Base-by-base conservation (phyloP, 2,329 filamentous ascomycete genomes). In the Dothistroma septosporum region DNA sequence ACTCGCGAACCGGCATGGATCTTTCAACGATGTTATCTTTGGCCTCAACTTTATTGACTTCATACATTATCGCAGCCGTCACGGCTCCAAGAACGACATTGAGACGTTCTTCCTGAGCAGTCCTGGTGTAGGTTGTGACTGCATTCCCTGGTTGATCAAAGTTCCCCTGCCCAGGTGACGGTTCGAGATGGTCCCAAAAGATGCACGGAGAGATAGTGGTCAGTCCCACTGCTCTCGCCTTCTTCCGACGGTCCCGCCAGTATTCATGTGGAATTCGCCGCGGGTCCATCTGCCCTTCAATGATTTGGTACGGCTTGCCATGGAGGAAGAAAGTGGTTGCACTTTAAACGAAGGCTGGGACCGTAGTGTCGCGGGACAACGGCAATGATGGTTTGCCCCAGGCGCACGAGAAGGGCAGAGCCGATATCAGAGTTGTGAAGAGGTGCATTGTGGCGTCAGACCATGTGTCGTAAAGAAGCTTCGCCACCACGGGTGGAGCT, bases 161-260 rank as follows among this genome's bases (percentile, higher is more conserved):
- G 32, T 71, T 64, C 76, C 78, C 82, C 12, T 64, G 53, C 0
- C 77, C 79, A 8, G 66, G 75, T 0, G 60, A 64, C 4, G 77
- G 78, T 66, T 82, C 78, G 1, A 82, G 68, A 3, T 79, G 64
- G 65, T 83, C 78, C 81, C 81, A 83, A 66, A 77, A 82, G 4
- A 82, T 70, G 65, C 82, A 83, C 46, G 75, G 76, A 63, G 82
- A 81, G 50, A 82, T 78, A 0, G 79, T 82, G 61, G 82, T 82
- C 0, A 82, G 61, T 0, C 80, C 79, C 78, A 82, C 80, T 1
- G 78, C 76, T 10, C 75, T 69, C 10, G 78, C 80, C 54, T 77
- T 79, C 22, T 68, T 59, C 0, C 82, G 67, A 10, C 80, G 75
- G 49, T 82, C 76, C 16, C 72, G 67, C 80, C 80, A 82, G 66